A percentile compares a stretch with the other conserved stretches of the same genome.
These are phyloP conservation scores for Rhytidiadelphus loreus DNA, from an alignment of 225 moss, liverwort and hornwort species.

Conservation along the genomic window DNA sequence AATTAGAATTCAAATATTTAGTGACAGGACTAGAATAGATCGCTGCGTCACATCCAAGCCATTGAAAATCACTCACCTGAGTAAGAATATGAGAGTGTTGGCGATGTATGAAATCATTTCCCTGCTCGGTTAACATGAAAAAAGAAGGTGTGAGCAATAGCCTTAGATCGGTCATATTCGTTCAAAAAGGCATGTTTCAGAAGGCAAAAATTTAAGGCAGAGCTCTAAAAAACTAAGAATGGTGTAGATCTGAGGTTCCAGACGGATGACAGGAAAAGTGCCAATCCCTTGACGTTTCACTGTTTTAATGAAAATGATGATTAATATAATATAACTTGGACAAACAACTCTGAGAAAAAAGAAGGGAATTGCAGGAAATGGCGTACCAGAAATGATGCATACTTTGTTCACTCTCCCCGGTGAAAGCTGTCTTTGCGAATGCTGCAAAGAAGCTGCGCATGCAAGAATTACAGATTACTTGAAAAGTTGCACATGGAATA, in stretches of 20 bases:
- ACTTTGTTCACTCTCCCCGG: conserved; percentile 89
- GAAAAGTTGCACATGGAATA: neutral
- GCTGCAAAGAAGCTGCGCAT: conserved; percentile 85
- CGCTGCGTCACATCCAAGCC: neutral
- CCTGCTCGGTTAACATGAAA: conserved; percentile 40
- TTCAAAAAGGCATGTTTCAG: neutral
- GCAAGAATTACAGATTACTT: neutral
- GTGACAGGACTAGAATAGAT: neutral
- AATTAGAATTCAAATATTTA: neutral
- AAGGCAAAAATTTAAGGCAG: neutral
- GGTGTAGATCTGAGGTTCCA: neutral
- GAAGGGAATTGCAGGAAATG: neutral
- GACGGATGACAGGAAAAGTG: neutral
- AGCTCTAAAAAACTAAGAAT: neutral
- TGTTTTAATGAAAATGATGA: neutral
- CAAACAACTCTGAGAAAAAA: neutral
- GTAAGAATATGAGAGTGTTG: conserved; percentile 88
- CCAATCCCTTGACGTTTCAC: neutral
- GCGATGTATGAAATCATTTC: conserved; percentile 96
- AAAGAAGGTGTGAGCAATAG: neutral
- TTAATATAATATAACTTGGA: neutral
- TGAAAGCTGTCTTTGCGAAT: conserved; percentile 92
- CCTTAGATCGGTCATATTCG: neutral
- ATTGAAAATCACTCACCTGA: conserved; percentile 51
- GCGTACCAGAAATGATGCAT: conserved; percentile 93